phyloP scores from a whole-genome alignment of 495 filamentous ascomycete genomes.

The Durotheca rogersii region DNA sequence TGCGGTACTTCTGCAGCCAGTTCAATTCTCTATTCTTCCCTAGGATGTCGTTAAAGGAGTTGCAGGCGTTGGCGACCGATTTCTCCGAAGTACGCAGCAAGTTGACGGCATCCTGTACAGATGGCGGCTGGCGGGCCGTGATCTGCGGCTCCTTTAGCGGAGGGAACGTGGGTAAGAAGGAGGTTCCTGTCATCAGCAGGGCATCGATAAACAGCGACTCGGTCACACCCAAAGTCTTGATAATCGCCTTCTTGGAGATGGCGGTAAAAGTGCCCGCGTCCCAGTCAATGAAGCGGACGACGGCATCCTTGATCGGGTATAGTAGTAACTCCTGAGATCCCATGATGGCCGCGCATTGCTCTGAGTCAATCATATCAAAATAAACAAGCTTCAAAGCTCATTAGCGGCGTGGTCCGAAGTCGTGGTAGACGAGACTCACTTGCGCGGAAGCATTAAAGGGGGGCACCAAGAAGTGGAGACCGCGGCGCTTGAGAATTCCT shows the following conservation, averaged over 20 bases:
- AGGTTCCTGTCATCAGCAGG: constrained; percentile 79
- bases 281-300: constrained; percentile 78
- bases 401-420: constrained; percentile 7
- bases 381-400: constrained; percentile 69
- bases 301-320: constrained; percentile 74
- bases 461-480: constrained; percentile 78
- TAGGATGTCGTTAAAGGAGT: constrained; percentile 69
- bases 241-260: constrained; percentile 68
- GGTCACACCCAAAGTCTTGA: constrained; percentile 67
- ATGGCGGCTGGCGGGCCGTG: constrained; percentile 51
- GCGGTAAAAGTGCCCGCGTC: constrained; percentile 64
- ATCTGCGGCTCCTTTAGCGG: constrained; percentile 59
- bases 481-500: constrained; percentile 64
- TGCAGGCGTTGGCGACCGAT: constrained; percentile 62
- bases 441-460: constrained; percentile 90
- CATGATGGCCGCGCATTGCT: constrained; percentile 74
- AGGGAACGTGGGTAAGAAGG: constrained; percentile 75
- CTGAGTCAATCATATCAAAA: constrained; percentile 66
- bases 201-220: constrained; percentile 79
- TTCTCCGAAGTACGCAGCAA: constrained; percentile 68
- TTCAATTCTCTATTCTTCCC: constrained; percentile 60
- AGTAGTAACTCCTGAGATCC: constrained; percentile 85
- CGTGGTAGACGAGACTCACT: constrained; percentile 49
- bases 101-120: constrained; percentile 66
- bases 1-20: constrained; percentile 82